Evolutionary conservation across 257 asterid genomes (phyloP).

Genomic region (Echites panduratus): DNA sequence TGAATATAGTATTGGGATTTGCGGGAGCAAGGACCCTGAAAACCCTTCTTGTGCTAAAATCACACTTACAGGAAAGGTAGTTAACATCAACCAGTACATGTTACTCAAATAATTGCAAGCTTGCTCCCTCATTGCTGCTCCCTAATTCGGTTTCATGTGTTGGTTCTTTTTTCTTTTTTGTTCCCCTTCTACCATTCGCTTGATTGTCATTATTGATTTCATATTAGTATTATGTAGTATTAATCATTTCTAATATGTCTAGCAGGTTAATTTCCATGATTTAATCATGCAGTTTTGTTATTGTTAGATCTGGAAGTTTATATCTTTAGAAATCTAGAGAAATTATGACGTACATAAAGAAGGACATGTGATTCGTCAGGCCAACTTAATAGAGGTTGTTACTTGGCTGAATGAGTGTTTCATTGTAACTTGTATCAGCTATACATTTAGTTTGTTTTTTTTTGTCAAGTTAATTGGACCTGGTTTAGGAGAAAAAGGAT

Average conservation of each 20-base stretch:
- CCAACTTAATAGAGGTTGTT: neutral
- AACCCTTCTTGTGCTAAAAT: slow-evolving; percentile 75
- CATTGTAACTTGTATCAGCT: neutral
- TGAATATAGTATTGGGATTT: slow-evolving; percentile 63
- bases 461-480: neutral
- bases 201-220: neutral
- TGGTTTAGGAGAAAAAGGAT: neutral
- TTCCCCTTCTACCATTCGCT: neutral
- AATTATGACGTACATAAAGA: neutral
- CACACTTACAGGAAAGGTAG: slow-evolving; percentile 77
- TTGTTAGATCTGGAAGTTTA: neutral
- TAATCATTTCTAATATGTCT: neutral
- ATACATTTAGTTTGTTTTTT: neutral
- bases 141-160: neutral
- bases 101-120: neutral
- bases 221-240: neutral
- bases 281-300: neutral
- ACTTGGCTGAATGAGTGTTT: neutral
- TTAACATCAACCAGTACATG: neutral
- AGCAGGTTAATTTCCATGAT: neutral
- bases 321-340: neutral
- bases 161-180: too few species aligned
- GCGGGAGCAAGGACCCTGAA: slow-evolving; percentile 79
- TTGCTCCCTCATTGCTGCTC: neutral
- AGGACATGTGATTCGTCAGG: neutral